Base-by-base conservation (phyloP, 768 basidiomycete genomes). In the Clavulina sp. region DNA sequence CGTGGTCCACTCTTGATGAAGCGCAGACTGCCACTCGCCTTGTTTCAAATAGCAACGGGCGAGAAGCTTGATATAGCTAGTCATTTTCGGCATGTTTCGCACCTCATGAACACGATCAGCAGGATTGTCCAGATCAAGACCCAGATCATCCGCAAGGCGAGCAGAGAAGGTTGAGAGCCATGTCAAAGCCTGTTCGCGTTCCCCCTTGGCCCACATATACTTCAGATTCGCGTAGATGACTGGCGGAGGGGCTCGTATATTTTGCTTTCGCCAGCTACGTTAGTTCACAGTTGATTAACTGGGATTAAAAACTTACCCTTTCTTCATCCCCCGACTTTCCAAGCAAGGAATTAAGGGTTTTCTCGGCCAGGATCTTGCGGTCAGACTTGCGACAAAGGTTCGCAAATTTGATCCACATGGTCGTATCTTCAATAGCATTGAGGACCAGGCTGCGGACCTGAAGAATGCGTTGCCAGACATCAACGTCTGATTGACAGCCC, bases 341-440 rank as follows among this genome's bases (percentile, higher is more conserved):
- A 29, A 95, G 69, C 1, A 99, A 66, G 0, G 89, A 93, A 57
- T 91, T 86, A 60, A 99, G 83, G 0, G 93, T 95, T 68, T 97
- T 97, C 59, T 96, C 91, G 0, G 93, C 92, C 48, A 99, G 69
- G n/a, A 76, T 74, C 76, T 97, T 86, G 4, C 95, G 79, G 48
- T 93, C 89, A 18, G 78, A 84, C 66, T 93, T 93, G 49, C 95
- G 85, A 62, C 95, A 97, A 1, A 97, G 70, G 60, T 99, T 97
- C 2, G 93, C 88, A 61, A 99, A 96, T 66, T 95, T 91, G 66
- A 99, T 95, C 91, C 92, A 97, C 80, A 95, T 96, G 43, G 84
- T 76, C 41, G 85, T 87, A 62, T 96, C 91, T 56, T 95, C 89
- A 57, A 85, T 85, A 0, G 95, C 93, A 41, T 78, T 84, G 26